phyloP scores from a whole-genome alignment of 352 stramenopile species.

The Phytophthora citricola region DNA sequence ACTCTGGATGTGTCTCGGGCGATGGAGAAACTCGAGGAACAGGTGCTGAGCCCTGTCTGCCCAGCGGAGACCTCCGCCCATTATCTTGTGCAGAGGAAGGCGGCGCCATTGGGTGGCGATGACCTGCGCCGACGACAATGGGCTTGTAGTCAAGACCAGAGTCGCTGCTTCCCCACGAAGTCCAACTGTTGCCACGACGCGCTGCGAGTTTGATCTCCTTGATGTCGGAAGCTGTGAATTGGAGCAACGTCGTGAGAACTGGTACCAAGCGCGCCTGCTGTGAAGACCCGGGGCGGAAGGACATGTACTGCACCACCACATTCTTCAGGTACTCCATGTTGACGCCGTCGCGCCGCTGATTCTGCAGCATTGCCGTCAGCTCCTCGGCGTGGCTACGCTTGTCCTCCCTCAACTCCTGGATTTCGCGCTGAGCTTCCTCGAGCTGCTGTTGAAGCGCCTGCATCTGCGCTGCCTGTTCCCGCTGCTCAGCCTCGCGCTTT shows the following conservation, averaged over 20 bases:
- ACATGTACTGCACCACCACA: slow-evolving; percentile 92
- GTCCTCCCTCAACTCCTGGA: slow-evolving; percentile 65
- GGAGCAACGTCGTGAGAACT: slow-evolving; percentile 85
- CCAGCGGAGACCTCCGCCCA: slow-evolving; percentile 19
- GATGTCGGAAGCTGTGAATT: slow-evolving; percentile 81
- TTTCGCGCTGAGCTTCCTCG: slow-evolving; percentile 47
- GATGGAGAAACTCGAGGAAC: slow-evolving; percentile 25
- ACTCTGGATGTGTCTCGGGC: slow-evolving; percentile 12
- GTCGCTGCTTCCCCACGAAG: slow-evolving; percentile 62
- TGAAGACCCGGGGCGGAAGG: slow-evolving; percentile 81
- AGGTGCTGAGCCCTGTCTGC: slow-evolving; percentile 24
- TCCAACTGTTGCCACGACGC: slow-evolving; percentile 73
- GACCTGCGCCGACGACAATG: slow-evolving; percentile 46
- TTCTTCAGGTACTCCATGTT: slow-evolving; percentile 94
- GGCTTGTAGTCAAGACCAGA: slow-evolving; percentile 64
- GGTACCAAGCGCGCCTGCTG: slow-evolving; percentile 80
- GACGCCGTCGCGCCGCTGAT: slow-evolving; percentile 82
- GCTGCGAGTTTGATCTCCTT: slow-evolving; percentile 78
- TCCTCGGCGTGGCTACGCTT: slow-evolving; percentile 72
- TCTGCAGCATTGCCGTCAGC: slow-evolving; percentile 78
- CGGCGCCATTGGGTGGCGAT: slow-evolving; percentile 37
- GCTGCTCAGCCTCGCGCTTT: slow-evolving; percentile 74
- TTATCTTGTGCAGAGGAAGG: slow-evolving; percentile 14
- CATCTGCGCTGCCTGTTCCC: slow-evolving; percentile 61
- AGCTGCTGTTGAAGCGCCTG: slow-evolving; percentile 58